A percentile compares a stretch with the other conserved stretches of the same genome.
These are phyloP conservation scores for Blepharisma japonicum DNA, from an alignment of 73 alveolate species.

Conservation along the genomic window DNA sequence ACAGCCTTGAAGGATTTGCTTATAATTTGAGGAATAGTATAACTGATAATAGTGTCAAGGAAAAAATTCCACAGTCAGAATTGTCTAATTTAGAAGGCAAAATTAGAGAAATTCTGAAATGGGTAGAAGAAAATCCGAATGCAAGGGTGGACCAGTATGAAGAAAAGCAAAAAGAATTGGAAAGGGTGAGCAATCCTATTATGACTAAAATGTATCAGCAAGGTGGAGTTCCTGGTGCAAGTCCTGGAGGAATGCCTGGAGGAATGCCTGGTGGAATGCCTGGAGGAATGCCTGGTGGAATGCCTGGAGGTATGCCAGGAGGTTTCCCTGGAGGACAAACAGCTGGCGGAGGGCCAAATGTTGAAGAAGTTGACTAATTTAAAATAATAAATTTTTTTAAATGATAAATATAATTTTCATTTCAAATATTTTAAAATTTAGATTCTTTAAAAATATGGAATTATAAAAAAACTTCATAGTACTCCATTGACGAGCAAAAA, in stretches of 20 bases:
- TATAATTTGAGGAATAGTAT: constrained; percentile 76
- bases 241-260: constrained; percentile 27
- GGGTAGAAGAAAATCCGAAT: constrained; percentile 71
- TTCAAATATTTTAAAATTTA: no score
- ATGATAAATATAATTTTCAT: no score
- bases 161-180: constrained; percentile 75
- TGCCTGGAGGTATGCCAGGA: constrained; percentile 29
- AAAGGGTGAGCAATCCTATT: constrained; percentile 79
- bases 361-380: constrained; percentile 33
- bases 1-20: constrained; percentile 76
- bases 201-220: constrained; percentile 85
- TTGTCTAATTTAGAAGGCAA: constrained; percentile 40
- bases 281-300: constrained; percentile 14
- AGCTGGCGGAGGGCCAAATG: constrained; percentile 31
- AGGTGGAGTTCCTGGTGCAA: neutral
- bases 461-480: no score
- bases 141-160: constrained; percentile 71
- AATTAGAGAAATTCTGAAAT: constrained; percentile 41
- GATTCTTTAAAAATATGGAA: no score
- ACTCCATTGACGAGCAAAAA: no score
- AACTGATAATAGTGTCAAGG: constrained; percentile 81
- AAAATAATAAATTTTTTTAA: no score
- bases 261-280: constrained; percentile 27
- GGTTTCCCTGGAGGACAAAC: neutral
- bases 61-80: constrained; percentile 73